phyloP scores from a whole-genome alignment of 2,329 filamentous ascomycete genomes.

The Aspergillaceae sp. region DNA sequence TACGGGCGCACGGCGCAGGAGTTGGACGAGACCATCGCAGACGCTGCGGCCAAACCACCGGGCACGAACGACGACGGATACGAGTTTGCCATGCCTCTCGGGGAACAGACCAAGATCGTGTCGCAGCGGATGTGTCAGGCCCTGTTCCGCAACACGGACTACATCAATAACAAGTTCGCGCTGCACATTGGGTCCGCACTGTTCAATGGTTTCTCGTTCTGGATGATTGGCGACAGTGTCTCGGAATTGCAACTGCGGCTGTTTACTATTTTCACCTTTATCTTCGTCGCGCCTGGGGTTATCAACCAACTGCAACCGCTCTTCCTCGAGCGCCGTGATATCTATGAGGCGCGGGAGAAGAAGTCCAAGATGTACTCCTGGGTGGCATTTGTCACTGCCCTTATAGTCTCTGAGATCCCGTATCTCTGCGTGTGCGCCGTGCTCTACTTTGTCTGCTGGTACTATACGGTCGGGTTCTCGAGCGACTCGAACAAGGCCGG shows the following conservation, averaged over 20 bases:
- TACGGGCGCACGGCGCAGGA: slow-evolving; percentile 50
- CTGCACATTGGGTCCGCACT: slow-evolving; percentile 44
- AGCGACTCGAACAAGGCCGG: slow-evolving; percentile 26
- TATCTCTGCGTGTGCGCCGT: slow-evolving; percentile 54
- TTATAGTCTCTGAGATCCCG: slow-evolving; percentile 61
- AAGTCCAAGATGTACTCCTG: slow-evolving; percentile 66
- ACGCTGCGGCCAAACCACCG: slow-evolving; percentile 34
- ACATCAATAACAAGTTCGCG: slow-evolving; percentile 56
- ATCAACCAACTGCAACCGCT: slow-evolving; percentile 52
- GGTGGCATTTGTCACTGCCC: slow-evolving; percentile 62
- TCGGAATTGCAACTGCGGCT: slow-evolving; percentile 63
- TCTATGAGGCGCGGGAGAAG: slow-evolving; percentile 60
- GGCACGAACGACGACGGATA: slow-evolving; percentile 35
- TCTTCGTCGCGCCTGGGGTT: slow-evolving; percentile 43
- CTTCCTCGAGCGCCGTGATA: slow-evolving; percentile 58
- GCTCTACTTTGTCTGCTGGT: slow-evolving; percentile 65
- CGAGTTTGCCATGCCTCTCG: slow-evolving; percentile 59
- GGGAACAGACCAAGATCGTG: slow-evolving; percentile 55
- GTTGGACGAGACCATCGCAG: slow-evolving; percentile 54
- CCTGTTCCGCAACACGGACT: slow-evolving; percentile 59
- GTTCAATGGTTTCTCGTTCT: slow-evolving; percentile 54
- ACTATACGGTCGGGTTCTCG: slow-evolving; percentile 55
- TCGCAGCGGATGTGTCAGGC: slow-evolving; percentile 58
- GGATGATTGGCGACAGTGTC: slow-evolving; percentile 55
- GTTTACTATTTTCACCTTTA: slow-evolving; percentile 59